phyloP scores from a whole-genome alignment of 345 rosid genomes.

The Tarenaya hassleriana region DNA sequence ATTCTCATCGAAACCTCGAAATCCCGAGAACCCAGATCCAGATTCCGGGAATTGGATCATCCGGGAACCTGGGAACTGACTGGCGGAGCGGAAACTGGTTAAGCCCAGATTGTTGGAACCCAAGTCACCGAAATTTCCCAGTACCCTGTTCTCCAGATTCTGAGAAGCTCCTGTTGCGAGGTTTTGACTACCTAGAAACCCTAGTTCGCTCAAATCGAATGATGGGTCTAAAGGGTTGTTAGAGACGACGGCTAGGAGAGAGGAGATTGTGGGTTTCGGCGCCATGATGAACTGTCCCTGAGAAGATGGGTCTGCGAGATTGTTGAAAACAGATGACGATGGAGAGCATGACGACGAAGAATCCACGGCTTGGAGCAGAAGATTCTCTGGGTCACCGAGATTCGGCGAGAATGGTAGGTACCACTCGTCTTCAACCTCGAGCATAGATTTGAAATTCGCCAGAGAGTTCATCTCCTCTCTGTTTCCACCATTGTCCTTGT shows the following conservation, averaged over 20 bases:
- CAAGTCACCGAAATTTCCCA: no score
- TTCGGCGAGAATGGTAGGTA: conserved; percentile 41
- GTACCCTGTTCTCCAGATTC: no score
- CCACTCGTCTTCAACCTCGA: conserved; percentile 55
- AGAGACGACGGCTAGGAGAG: conserved; percentile 41
- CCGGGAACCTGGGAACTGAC: no score
- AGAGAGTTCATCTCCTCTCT: conserved; percentile 41
- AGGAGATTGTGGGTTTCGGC: conserved; percentile 34
- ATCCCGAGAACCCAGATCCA: no score
- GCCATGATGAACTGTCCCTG: conserved; percentile 46
- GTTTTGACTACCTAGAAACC: no score
- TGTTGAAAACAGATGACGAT: conserved; percentile 55
- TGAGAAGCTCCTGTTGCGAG: no score
- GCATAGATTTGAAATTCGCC: conserved; percentile 44
- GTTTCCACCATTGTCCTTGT: conserved; percentile 15
- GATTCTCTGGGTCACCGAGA: conserved; percentile 40
- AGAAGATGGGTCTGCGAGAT: conserved; percentile 52
- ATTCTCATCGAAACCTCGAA: no score
- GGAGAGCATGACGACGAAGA: conserved; percentile 57
- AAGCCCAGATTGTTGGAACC: no score
- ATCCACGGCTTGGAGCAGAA: conserved; percentile 42
- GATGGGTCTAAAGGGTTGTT: conserved; percentile 45
- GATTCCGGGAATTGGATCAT: no score
- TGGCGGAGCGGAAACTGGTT: no score
- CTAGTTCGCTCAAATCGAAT: no score